Evolutionary conservation across 495 filamentous ascomycete species (phyloP), one percentile per base, ranked within the genome.

Genomic region (Talaromyces nanjingensis): DNA sequence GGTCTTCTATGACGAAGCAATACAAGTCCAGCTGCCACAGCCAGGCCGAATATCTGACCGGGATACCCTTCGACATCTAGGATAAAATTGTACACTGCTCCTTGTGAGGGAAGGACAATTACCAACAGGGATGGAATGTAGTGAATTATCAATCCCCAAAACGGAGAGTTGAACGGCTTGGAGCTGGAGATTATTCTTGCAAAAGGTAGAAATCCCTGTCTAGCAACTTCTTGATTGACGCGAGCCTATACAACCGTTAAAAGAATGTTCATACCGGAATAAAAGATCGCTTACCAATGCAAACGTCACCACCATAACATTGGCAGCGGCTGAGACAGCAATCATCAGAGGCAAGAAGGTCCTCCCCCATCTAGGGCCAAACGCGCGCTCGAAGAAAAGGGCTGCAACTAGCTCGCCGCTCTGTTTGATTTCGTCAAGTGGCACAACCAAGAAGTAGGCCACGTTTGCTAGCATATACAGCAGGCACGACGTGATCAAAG

Each of bases 271-370:
- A 34, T 24, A 22, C n/a, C 14, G 56, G n/a, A 9, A 11, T 24
- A 27, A n/a, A 8, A 42, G 8, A 18, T 12, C 59, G 69, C 74
- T 57, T 76, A 88, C 86, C 65, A 85, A 64, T 7, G 83, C 74
- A 70, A 89, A 91, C 7, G 87, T 89, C 6, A 90, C 88, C 1
- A 91, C 87, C 86, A 92, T 90, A 2, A 91, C 86, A 70, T 91
- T 91, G 0, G 89, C 89, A 0, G 81, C 84, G 0, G 86, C 88
- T 0, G 86, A 89, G 16, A 87, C 74, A 0, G 88, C 88, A 57
- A 92, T 83, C 12, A 86, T 82, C 9, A 89, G 67, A 3, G 87
- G 85, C 20, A 91, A 74, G 18, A 91, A 69, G 20, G 73, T 75
- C 31, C 75, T 81, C 1, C 88, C 88, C 20, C 86, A 63, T 7